Evolutionary conservation across 1,284 basidiomycete species (phyloP).

Genomic region (Trichosporon ovoides): DNA sequence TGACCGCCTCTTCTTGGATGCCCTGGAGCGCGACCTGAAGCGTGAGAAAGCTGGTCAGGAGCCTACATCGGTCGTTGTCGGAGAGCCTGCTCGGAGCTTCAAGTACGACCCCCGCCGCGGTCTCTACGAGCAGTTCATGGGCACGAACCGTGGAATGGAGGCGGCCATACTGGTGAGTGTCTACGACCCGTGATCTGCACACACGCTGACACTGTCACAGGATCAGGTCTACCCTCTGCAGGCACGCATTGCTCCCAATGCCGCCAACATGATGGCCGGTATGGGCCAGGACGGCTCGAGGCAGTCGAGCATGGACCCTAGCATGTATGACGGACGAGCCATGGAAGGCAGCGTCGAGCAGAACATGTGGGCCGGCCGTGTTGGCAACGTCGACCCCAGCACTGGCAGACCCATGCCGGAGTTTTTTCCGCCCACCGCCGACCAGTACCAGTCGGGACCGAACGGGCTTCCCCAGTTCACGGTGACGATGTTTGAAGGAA

Average conservation of each 20-base stretch:
- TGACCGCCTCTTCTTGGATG: constrained; percentile 90
- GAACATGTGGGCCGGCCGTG: constrained; percentile 11
- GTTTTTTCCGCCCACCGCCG: constrained; percentile 14
- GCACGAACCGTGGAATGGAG: constrained; percentile 40
- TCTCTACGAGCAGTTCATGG: constrained; percentile 75
- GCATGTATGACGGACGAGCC: constrained; percentile 12
- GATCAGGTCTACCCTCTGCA: constrained; percentile 26
- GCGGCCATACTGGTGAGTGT: constrained; percentile 26
- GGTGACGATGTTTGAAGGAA: constrained; percentile 24
- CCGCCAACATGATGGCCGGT: constrained; percentile 7
- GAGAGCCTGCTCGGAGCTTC: constrained; percentile 66
- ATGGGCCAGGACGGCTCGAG: constrained; percentile 10
- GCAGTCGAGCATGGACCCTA: constrained; percentile 19
- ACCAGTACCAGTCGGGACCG: constrained; percentile 18
- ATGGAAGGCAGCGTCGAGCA: constrained; percentile 10
- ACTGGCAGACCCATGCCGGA: constrained; percentile 13
- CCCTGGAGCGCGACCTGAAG: constrained; percentile 85
- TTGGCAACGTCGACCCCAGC: constrained; percentile 9
- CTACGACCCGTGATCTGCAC: background rate
- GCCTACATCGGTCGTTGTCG: constrained; percentile 66
- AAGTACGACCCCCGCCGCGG: constrained; percentile 73
- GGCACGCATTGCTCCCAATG: constrained; percentile 15
- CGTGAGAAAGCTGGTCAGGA: constrained; percentile 81
- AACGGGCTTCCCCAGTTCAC: constrained; percentile 21
- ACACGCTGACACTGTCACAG: constrained; percentile 8